A percentile compares a stretch with the other conserved stretches of the same genome.
phyloP scores from a whole-genome alignment of 805 yeast species.

The Cyberlindnera xylosilytica region DNA sequence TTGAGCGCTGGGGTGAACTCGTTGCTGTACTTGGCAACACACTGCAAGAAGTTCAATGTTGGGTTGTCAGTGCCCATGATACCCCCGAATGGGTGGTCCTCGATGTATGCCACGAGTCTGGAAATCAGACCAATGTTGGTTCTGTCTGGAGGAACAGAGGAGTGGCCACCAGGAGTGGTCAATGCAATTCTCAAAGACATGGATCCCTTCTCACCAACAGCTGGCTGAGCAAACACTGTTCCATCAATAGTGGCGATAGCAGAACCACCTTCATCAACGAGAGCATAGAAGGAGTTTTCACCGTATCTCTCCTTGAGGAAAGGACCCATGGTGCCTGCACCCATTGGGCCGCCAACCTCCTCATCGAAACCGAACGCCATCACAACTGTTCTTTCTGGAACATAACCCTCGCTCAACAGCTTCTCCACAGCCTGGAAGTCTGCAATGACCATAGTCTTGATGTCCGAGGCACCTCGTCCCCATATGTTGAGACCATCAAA shows the following conservation, averaged over 20 bases:
- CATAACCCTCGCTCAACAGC: constrained; percentile 42
- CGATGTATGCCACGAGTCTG: constrained; percentile 50
- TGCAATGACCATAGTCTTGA: constrained; percentile 63
- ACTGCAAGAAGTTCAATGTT: constrained; percentile 48
- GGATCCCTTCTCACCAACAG: constrained; percentile 63
- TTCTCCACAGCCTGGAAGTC: constrained; percentile 58
- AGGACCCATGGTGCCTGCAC: constrained; percentile 50
- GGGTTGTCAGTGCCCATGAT: constrained; percentile 52
- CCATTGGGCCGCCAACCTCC: constrained; percentile 62
- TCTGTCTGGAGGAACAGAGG: constrained; percentile 69
- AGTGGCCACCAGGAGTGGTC: constrained; percentile 69
- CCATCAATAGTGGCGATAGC: constrained; percentile 36
- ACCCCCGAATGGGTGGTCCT: constrained; percentile 49
- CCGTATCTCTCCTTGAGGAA: constrained; percentile 54
- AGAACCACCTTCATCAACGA: constrained; percentile 60
- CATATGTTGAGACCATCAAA: constrained; percentile 61
- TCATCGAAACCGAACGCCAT: constrained; percentile 75
- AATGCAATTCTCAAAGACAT: constrained; percentile 48
- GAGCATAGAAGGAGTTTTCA: constrained; percentile 49
- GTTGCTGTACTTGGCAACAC: constrained; percentile 50
- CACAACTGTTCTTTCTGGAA: constrained; percentile 55
- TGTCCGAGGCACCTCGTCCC: constrained; percentile 79
- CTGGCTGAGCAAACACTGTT: constrained; percentile 49
- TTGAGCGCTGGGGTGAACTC: constrained; percentile 19
- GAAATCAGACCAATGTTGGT: constrained; percentile 69